Evolutionary conservation across 2,329 filamentous ascomycete species (phyloP), one percentile per base, ranked within the genome.

Genomic region (Xylariaceae sp.): DNA sequence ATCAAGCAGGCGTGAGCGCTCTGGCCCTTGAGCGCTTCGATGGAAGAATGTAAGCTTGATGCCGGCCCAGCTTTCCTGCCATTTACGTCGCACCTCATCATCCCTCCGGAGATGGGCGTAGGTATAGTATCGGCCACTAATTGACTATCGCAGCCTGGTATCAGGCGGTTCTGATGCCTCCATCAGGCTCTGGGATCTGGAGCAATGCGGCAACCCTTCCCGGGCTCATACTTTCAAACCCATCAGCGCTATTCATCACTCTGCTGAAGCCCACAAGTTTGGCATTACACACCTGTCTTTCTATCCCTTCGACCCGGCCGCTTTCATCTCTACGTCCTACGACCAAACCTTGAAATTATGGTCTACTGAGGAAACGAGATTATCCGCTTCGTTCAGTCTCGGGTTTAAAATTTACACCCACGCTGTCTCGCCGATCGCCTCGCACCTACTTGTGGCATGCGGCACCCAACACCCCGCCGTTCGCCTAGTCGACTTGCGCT

Each of bases 161-260:
- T 95, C 92, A 0, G 92, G 89, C 3, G 91, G 92, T 29, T 86
- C 89, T 4, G 90, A 96, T 67, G 89, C 88, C 9, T 88, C 87
- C 0, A 83, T 96, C 65, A 88, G 85, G 61, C 73, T 96, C 43
- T 96, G 92, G 92, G 86, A 96, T 71, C 80, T 96, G 6, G 88
- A 95, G 64, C 74, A 79, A 47, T 74, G 76, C 61, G 68, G 67
- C 12, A 75, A 75, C 56, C 70, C 74, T 5, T 74, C 71, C 58
- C 68, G 57, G 56, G 69, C 69, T 34, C 77, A 77, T 64, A 77
- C 68, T 16, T 85, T 80, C 63, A 76, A 72, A 6, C 81, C 88
- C 2, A 68, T 79, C 18, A 78, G 75, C 47, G 74, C 74, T 21
- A 74, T 83, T 46, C 64, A 72, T 13, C 76, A 77, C 46, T 77